phyloP scores from a whole-genome alignment of 352 stramenopile genomes.

The Globisporangium nunn region DNA sequence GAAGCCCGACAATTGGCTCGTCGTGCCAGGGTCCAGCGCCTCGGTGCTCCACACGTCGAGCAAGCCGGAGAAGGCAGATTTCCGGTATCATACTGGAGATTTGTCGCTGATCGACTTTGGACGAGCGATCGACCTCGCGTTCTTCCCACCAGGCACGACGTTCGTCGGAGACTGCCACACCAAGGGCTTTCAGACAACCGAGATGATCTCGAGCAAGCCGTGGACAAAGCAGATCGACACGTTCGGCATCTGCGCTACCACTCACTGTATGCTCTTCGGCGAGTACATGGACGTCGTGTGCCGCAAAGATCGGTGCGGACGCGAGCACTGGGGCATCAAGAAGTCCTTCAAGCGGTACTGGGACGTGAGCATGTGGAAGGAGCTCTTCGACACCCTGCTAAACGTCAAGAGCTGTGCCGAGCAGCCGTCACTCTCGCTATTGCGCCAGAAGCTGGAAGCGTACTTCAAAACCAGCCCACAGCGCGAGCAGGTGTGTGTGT shows the following conservation, averaged over 20 bases:
- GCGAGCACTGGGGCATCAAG: constrained; percentile 32
- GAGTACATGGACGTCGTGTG: constrained; percentile 75
- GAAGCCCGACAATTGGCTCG: constrained; percentile 85
- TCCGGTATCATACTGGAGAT: constrained; percentile 26
- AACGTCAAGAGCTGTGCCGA: constrained; percentile 62
- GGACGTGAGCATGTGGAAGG: constrained; percentile 63
- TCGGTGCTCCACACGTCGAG: constrained; percentile 5
- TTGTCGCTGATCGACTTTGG: constrained; percentile 83
- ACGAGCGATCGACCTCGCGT: constrained; percentile 62
- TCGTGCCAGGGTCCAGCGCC: constrained; percentile 24
- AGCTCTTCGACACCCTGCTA: constrained; percentile 61
- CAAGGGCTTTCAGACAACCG: constrained; percentile 79
- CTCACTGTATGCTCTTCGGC: constrained; percentile 81
- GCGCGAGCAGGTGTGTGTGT: constrained; percentile 32
- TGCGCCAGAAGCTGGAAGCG: constrained; percentile 42
- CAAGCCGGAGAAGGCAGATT: constrained; percentile 12
- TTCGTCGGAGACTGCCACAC: constrained; percentile 77
- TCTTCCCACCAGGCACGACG: constrained; percentile 43
- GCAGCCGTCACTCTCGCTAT: constrained; percentile 46
- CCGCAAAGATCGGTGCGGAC: constrained; percentile 17
- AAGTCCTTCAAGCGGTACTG: constrained; percentile 78
- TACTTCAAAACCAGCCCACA: constrained; percentile 39
- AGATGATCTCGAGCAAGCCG: constrained; percentile 68
- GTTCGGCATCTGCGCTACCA: constrained; percentile 69
- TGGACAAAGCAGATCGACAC: constrained; percentile 85